A percentile compares a stretch with the other conserved stretches of the same genome.
Conservation (phyloP, 331 rosid genomes). For the Telfairia occidentalis region DNA sequence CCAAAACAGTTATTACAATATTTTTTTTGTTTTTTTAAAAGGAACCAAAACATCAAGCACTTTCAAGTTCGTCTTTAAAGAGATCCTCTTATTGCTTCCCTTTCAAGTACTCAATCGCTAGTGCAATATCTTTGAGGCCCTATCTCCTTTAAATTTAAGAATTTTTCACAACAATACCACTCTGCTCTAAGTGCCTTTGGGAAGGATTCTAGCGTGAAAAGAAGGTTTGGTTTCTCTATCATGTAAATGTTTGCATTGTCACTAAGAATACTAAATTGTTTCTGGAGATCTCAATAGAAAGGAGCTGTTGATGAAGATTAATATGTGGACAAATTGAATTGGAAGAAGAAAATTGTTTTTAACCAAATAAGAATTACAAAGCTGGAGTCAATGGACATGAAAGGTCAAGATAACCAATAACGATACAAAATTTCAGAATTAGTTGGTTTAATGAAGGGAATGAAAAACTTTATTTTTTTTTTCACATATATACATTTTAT, state of each 20-base stretch:
- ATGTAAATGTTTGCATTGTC: background rate
- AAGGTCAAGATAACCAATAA: background rate
- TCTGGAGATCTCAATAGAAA: background rate
- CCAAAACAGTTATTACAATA: background rate
- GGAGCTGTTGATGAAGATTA: background rate
- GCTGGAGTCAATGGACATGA: background rate
- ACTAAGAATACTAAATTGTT: background rate
- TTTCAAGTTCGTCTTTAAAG: background rate
- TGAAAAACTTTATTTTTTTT: background rate
- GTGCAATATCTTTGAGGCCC: background rate
- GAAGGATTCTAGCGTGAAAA: background rate
- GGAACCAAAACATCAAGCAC: background rate
- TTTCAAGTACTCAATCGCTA: background rate
- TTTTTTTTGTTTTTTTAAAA: too few species aligned
- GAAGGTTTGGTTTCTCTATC: background rate
- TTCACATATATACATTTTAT: background rate
- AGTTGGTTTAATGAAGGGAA: background rate
- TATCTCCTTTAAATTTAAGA: background rate
- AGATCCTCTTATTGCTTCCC: background rate
- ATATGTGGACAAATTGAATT: background rate
- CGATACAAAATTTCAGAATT: background rate
- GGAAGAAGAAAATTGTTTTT: background rate
- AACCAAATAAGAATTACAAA: background rate
- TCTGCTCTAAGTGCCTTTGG: background rate
- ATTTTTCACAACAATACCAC: background rate